Percentiles rank a stretch among this genome's conserved stretches.
Conservation (phyloP, 1,284 basidiomycete genomes). For the Mrakiaceae sp. region DNA sequence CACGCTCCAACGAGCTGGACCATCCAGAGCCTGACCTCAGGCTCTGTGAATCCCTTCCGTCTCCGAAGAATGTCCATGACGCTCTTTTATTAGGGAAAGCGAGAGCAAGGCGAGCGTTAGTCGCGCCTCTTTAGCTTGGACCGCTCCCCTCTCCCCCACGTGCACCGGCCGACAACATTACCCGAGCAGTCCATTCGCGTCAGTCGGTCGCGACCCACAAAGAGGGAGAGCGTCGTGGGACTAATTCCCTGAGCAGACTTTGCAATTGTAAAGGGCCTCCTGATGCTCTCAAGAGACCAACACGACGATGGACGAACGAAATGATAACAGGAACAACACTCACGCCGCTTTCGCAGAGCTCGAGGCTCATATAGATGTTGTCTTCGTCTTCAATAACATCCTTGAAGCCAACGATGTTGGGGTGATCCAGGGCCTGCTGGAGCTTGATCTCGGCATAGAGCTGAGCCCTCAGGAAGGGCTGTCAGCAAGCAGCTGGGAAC, state of each 20-base stretch:
- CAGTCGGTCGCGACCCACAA: too few species aligned
- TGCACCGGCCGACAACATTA: too few species aligned
- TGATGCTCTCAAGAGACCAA: neutral
- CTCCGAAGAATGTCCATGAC: constrained; percentile 82
- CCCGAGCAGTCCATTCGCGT: too few species aligned
- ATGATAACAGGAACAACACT: constrained; percentile 20
- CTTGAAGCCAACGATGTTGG: constrained; percentile 83
- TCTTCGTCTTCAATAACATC: constrained; percentile 93
- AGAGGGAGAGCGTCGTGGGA: too few species aligned
- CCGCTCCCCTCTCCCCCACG: too few species aligned
- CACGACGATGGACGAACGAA: neutral
- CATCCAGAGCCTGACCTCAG: constrained; percentile 84
- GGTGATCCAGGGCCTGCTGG: constrained; percentile 79
- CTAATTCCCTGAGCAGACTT: too few species aligned
- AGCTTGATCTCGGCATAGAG: constrained; percentile 98
- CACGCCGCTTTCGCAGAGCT: constrained; percentile 76
- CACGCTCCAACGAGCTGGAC: constrained; percentile 91
- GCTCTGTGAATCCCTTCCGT: constrained; percentile 78
- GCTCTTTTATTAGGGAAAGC: constrained; percentile 29
- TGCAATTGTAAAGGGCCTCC: too few species aligned
- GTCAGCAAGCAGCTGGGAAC: neutral
- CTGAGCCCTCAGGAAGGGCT: constrained; percentile 33
- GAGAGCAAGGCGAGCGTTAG: neutral
- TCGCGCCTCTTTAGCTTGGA: too few species aligned
- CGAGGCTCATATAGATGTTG: constrained; percentile 95